Evolutionary conservation across 192 early-diverging fungal genomes (phyloP).

Genomic region (Coemansia guatemalensis): DNA sequence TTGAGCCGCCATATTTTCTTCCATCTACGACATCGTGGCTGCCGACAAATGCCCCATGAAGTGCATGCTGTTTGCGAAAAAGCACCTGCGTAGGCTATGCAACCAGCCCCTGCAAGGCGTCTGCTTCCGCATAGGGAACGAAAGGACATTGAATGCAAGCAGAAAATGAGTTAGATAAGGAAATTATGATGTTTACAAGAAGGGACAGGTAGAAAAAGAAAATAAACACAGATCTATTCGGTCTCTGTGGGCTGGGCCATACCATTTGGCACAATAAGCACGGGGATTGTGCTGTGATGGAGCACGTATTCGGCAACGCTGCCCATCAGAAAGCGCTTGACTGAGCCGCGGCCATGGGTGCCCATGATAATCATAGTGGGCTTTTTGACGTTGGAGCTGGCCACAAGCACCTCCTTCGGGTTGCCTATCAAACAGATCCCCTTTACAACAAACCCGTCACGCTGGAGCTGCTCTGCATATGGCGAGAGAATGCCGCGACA

Average conservation of each 20-base stretch:
- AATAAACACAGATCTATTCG: constrained; percentile 7
- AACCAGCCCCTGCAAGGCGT: not conserved
- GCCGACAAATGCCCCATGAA: not conserved
- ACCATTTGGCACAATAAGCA: constrained; percentile 63
- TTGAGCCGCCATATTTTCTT: not conserved
- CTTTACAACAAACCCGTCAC: constrained; percentile 53
- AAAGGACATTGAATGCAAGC: not conserved
- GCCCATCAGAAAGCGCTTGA: constrained; percentile 68
- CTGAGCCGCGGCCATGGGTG: constrained; percentile 62
- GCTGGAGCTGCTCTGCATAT: constrained; percentile 44
- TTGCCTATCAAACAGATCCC: constrained; percentile 52
- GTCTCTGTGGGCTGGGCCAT: constrained; percentile 17
- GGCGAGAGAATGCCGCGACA: constrained; percentile 43
- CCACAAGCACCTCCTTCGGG: constrained; percentile 52
- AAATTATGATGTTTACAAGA: not conserved
- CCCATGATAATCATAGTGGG: constrained; percentile 71
- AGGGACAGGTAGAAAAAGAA: not conserved
- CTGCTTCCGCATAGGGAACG: not conserved
- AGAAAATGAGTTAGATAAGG: not conserved
- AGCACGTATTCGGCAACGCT: constrained; percentile 67
- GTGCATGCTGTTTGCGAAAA: not conserved
- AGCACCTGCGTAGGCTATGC: not conserved
- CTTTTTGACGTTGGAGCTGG: constrained; percentile 51
- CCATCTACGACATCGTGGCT: not conserved
- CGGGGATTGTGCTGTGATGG: constrained; percentile 66